Percentiles rank a stretch among this genome's conserved stretches.
phyloP scores from a whole-genome alignment of 345 rosid species.

The Eucalyptus erythrocorys region DNA sequence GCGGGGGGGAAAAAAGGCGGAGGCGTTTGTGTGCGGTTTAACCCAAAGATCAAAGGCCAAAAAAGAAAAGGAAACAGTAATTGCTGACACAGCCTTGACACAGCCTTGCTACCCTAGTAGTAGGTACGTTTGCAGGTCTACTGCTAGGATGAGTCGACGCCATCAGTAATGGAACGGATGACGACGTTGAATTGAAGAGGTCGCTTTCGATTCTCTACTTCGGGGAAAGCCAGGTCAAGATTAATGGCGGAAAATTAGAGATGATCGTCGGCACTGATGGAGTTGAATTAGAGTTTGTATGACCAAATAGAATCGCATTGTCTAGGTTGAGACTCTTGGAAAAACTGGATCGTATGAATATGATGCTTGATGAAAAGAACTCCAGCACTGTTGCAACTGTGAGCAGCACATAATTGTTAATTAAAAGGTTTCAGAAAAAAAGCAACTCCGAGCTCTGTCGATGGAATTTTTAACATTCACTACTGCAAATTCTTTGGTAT shows the following conservation, averaged over 20 bases:
- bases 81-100: too few relatives aligned
- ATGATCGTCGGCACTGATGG: background rate
- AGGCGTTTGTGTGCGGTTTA: background rate
- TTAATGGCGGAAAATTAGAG: background rate
- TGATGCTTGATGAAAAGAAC: background rate
- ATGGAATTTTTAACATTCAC: background rate
- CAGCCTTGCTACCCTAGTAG: too few relatives aligned
- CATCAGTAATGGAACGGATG: background rate
- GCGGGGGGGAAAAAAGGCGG: background rate
- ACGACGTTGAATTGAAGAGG: background rate
- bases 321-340: background rate
- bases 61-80: background rate
- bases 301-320: background rate
- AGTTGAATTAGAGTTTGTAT: background rate
- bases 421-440: background rate
- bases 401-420: background rate
- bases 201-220: background rate
- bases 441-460: background rate
- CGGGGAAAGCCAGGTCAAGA: background rate
- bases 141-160: background rate
- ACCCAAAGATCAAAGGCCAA: background rate
- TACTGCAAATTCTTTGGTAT: fast-evolving
- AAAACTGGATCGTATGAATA: background rate
- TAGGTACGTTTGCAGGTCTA: too few relatives aligned
- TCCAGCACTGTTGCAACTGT: background rate